Conservation (phyloP, 192 early-diverging fungal genomes). For the Chytriomyces hyalinus region DNA sequence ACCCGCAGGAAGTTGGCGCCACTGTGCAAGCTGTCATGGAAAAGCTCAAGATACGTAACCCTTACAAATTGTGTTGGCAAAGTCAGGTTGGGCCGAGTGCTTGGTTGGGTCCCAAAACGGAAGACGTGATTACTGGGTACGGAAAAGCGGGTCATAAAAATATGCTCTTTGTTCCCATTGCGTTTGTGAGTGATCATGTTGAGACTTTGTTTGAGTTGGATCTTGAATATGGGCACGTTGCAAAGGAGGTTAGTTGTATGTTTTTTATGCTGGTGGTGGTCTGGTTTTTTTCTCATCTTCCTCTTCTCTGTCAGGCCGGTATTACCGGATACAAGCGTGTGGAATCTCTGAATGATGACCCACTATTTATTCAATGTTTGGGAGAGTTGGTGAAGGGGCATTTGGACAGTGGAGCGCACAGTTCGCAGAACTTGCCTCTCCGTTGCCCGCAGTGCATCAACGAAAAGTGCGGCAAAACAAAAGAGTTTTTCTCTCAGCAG, state of each 20-base stretch:
- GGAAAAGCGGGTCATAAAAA: constrained; percentile 79
- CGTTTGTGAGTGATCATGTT: constrained; percentile 96
- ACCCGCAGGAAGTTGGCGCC: constrained; percentile 13
- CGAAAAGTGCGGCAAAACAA: constrained; percentile 66
- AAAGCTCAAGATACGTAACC: constrained; percentile 71
- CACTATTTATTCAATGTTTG: constrained; percentile 88
- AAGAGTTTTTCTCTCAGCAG: constrained; percentile 65
- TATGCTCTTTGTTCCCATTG: constrained; percentile 87
- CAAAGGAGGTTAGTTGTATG: constrained; percentile 64
- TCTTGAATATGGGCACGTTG: constrained; percentile 87
- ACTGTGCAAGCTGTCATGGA: constrained; percentile 70
- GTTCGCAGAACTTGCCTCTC: constrained; percentile 63
- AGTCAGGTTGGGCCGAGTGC: constrained; percentile 89
- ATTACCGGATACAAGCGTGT: constrained; percentile 84
- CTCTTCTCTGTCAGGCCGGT: constrained; percentile 61
- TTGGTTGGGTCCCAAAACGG: constrained; percentile 93
- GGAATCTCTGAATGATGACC: constrained; percentile 91
- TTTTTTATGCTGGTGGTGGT: constrained; percentile 17
- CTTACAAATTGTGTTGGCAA: constrained; percentile 93
- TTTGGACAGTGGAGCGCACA: constrained; percentile 55
- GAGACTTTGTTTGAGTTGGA: constrained; percentile 98
- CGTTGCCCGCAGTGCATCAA: constrained; percentile 79
- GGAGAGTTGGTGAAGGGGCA: constrained; percentile 85
- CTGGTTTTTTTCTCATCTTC: background rate
- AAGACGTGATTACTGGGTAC: constrained; percentile 76